A percentile compares a stretch with the other conserved stretches of the same genome.
Evolutionary conservation across 768 basidiomycete genomes (phyloP).

Genomic region (Rhodotorula taiwanensis): DNA sequence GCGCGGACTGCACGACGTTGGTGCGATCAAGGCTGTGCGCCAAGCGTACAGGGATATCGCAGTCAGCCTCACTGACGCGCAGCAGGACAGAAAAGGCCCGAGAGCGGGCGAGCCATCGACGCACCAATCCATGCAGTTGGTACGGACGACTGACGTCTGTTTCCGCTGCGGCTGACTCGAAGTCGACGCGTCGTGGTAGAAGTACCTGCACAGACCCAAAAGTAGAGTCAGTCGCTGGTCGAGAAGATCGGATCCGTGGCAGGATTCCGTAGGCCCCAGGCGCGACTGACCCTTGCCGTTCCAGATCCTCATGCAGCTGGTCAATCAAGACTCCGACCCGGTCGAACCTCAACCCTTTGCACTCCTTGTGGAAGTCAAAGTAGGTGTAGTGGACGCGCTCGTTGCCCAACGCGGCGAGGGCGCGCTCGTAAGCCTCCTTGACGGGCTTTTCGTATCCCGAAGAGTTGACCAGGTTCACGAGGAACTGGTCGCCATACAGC

Average conservation of each 20-base stretch:
- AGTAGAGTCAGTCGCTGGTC: background rate
- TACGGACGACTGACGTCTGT: constrained; percentile 75
- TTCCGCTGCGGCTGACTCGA: constrained; percentile 50
- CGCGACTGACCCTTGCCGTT: constrained; percentile 57
- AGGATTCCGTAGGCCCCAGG: background rate
- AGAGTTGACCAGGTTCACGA: constrained; percentile 90
- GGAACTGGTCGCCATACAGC: constrained; percentile 66
- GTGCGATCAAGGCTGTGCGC: constrained; percentile 73
- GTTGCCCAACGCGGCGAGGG: constrained; percentile 58
- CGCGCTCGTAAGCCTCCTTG: constrained; percentile 88
- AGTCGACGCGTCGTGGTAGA: constrained; percentile 55
- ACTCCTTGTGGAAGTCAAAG: constrained; percentile 96
- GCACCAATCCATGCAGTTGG: constrained; percentile 86
- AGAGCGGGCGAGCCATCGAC: background rate
- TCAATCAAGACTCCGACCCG: constrained; percentile 77
- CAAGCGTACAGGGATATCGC: no score
- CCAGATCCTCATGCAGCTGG: constrained; percentile 62
- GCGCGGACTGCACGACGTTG: constrained; percentile 86
- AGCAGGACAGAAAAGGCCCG: background rate
- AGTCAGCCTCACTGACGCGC: no score
- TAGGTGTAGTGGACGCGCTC: constrained; percentile 77
- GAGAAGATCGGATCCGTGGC: background rate
- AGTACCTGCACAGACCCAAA: constrained; percentile 55
- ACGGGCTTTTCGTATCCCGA: constrained; percentile 86
- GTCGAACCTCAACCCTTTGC: constrained; percentile 90